Evolutionary conservation across 129 eudicot species (phyloP), one percentile per base, ranked within the genome.

Genomic region (Erigeron canadensis): DNA sequence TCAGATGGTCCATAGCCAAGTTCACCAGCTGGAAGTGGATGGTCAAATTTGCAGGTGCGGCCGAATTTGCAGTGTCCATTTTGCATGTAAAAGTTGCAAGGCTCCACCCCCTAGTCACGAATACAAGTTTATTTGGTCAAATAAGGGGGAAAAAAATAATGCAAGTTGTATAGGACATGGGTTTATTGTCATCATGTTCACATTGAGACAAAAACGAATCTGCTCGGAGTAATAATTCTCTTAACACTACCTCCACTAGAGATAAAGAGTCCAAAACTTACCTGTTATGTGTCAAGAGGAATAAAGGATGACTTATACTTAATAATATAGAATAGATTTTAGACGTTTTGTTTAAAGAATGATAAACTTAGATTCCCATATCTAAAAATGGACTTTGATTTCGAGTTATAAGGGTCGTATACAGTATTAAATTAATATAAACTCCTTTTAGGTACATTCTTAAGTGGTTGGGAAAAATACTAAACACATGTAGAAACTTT

Each of bases 51-150:
- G 83, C 98, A 93, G 1, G 95, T 81, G 47, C 76, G 86, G 53
- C 98, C 95, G 18, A 93, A 93, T 70, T 89, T 93, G 92, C 98
- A 93, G 77, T 75, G 78, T 46, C 95, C 96, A 37, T 87, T 89
- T 77, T 82, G 96, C 87, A 93, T 55, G 70, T 93, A 93, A 76
- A 87, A 93, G 41, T 80, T 77, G 84, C 98, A 93, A 43, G 96
- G 83, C 73, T 93, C 96, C 85, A 84, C 84, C 62, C 98, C 98
- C 98, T 93, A 91, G 71, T 73, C 75, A 74, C 72, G 13, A 43
- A 70, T 16, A 70, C 41, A 43, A 9, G 42, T 55, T 70, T 71
- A 42, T 56, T 57, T 59, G 63, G 13, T 74, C 51, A 50, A 63
- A 63, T 39, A 10, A 40, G 7, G n/a, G 39, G 34, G 37, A 41